Percentiles rank a stretch among this genome's conserved stretches.
Conservation (phyloP, 306 rosid genomes). For the Inga leiocalycina region DNA sequence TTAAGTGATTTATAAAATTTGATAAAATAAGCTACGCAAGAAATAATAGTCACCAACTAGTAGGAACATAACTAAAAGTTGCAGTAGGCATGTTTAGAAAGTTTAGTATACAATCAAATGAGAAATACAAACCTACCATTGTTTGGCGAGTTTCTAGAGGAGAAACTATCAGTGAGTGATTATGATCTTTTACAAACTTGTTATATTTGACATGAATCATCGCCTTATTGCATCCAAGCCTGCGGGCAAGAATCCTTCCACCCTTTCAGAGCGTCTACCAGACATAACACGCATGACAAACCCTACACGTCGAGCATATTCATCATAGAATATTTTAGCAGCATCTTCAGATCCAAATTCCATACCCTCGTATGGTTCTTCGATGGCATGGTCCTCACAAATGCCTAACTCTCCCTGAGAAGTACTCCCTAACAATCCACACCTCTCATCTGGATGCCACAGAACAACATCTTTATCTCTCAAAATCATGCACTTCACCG, state of each 20-base stretch:
- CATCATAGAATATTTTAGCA: constrained; percentile 92
- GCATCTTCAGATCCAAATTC: constrained; percentile 95
- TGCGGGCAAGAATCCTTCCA: constrained; percentile 93
- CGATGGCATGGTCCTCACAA: constrained; percentile 50
- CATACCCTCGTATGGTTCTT: constrained; percentile 87
- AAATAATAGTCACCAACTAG: background rate
- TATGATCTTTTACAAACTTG: constrained; percentile 87
- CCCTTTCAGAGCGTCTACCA: constrained; percentile 94
- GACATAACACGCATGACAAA: constrained; percentile 99
- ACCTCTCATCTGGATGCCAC: constrained; percentile 66
- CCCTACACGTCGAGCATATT: constrained; percentile 78
- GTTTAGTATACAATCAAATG: constrained; percentile 1
- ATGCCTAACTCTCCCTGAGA: constrained; percentile 41
- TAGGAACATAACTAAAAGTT: background rate
- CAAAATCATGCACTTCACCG: constrained; percentile 21
- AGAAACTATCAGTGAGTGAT: constrained; percentile 83
- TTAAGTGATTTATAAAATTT: constrained; percentile 5
- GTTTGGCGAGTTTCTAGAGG: constrained; percentile 98
- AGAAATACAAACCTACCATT: constrained; percentile 62
- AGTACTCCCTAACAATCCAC: constrained; percentile 51
- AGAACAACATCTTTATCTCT: constrained; percentile 42
- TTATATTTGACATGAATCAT: constrained; percentile 93
- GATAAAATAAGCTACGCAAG: background rate
- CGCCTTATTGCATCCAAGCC: constrained; percentile 95
- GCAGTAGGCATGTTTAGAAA: background rate